Conservation (phyloP, 176 grass and related monocot genomes). For the Thalia dealbata region DNA sequence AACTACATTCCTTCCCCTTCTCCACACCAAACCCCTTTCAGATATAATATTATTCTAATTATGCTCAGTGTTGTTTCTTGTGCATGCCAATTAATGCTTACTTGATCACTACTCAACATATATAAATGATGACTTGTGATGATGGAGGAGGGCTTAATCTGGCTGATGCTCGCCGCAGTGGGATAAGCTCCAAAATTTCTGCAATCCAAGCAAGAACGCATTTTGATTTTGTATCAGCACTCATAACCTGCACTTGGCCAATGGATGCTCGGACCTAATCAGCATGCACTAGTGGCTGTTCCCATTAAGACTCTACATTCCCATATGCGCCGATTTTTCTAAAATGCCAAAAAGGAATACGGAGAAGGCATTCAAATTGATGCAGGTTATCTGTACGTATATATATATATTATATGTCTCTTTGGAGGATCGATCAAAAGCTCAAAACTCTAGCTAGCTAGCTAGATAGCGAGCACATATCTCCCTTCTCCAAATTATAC, state of each 20-base stretch:
- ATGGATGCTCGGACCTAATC: neutral
- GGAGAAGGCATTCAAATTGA: neutral
- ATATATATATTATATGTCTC: too few species aligned
- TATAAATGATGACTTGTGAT: too few species aligned
- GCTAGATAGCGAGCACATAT: too few species aligned
- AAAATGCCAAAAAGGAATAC: neutral
- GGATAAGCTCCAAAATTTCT: slow-evolving; percentile 10
- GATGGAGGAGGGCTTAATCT: too few species aligned
- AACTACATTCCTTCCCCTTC: too few species aligned
- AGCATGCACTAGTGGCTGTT: slow-evolving; percentile 12
- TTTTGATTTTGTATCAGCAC: too few species aligned
- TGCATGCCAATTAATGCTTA: neutral
- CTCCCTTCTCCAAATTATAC: neutral
- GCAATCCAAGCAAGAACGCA: slow-evolving; percentile 9
- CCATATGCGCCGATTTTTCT: slow-evolving; percentile 12
- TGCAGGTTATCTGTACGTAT: neutral
- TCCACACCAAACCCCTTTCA: too few species aligned
- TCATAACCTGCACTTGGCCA: neutral
- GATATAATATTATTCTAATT: too few species aligned
- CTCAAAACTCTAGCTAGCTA: too few species aligned
- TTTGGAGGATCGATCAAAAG: too few species aligned
- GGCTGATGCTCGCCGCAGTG: too few species aligned
- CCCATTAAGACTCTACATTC: slow-evolving; percentile 2
- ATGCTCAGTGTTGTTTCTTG: too few species aligned
- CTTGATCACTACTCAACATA: neutral